Conservation (phyloP, 192 early-diverging fungal genomes). For the Haplosporangium gracile region DNA sequence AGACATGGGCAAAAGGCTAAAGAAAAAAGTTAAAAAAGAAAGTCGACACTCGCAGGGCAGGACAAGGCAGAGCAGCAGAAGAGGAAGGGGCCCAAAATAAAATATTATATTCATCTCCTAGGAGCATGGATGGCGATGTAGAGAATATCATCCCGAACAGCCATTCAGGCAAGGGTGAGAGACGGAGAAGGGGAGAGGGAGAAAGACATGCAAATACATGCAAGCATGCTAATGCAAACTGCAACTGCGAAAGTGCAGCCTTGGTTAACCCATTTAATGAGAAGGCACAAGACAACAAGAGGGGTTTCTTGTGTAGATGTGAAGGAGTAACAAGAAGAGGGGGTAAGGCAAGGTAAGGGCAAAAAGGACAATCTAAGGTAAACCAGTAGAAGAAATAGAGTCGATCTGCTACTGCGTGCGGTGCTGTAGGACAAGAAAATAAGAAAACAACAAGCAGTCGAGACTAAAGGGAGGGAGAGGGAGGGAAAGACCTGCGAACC, state of each 20-base stretch:
- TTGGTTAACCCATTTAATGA: background rate
- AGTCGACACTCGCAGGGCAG: background rate
- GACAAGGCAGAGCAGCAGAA: no score
- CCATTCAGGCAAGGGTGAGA: background rate
- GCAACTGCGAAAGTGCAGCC: background rate
- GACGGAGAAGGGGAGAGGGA: background rate
- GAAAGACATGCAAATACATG: background rate
- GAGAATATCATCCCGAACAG: background rate
- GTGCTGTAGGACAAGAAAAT: constrained; percentile 5
- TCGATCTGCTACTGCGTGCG: background rate
- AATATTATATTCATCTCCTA: background rate
- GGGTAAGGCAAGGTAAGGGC: background rate
- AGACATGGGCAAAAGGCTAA: background rate
- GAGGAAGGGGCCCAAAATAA: no score
- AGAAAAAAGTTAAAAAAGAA: background rate
- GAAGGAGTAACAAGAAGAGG: no score
- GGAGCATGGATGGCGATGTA: background rate
- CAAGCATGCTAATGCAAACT: background rate
- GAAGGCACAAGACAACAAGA: background rate
- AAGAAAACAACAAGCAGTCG: background rate
- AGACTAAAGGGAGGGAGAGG: no score
- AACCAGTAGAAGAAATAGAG: background rate
- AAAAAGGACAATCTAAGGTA: background rate
- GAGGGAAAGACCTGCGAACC: no score
- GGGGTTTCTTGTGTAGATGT: background rate